Percentiles rank a stretch among this genome's conserved stretches.
Conservation (phyloP, 371 early-diverging fungal species). For the Zopfochytrium polystomum region DNA sequence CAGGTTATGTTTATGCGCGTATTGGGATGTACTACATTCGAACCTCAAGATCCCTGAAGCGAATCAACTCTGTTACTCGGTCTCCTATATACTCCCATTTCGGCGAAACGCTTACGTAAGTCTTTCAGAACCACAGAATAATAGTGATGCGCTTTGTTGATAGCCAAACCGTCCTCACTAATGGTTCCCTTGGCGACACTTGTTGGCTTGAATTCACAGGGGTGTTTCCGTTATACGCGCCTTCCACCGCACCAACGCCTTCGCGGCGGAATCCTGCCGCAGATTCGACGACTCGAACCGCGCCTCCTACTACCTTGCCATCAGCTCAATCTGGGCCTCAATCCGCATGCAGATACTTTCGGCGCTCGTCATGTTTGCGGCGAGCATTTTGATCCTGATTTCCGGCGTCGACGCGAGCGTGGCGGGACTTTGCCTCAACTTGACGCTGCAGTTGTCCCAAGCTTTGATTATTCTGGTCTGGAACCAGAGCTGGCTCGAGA, state of each 20-base stretch:
- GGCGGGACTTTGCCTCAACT: slow-evolving; percentile 71
- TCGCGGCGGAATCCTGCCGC: slow-evolving; percentile 15
- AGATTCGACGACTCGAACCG: slow-evolving; percentile 65
- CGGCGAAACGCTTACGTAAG: slow-evolving; percentile 71
- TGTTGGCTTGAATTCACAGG: too few relatives aligned
- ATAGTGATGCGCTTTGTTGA: too few relatives aligned
- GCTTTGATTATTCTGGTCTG: slow-evolving; percentile 72
- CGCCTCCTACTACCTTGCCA: slow-evolving; percentile 74
- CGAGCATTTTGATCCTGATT: slow-evolving; percentile 60
- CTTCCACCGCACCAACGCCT: too few relatives aligned
- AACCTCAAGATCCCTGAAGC: slow-evolving; percentile 69
- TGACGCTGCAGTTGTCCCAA: slow-evolving; percentile 64
- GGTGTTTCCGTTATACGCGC: too few relatives aligned
- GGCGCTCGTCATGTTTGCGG: slow-evolving; percentile 66
- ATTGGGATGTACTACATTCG: slow-evolving; percentile 8
- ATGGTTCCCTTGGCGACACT: too few relatives aligned
- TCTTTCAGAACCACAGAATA: too few relatives aligned
- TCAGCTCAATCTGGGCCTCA: slow-evolving; percentile 79
- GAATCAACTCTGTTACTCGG: slow-evolving; percentile 69
- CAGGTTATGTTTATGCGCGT: slow-evolving; percentile 25
- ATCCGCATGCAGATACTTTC: slow-evolving; percentile 67
- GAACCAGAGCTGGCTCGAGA: slow-evolving; percentile 70
- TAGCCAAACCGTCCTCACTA: too few relatives aligned
- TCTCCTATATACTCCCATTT: slow-evolving; percentile 78
- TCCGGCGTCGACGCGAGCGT: slow-evolving; percentile 61